phyloP scores from a whole-genome alignment of 768 basidiomycete genomes.

The Boletus vinaceobasis region DNA sequence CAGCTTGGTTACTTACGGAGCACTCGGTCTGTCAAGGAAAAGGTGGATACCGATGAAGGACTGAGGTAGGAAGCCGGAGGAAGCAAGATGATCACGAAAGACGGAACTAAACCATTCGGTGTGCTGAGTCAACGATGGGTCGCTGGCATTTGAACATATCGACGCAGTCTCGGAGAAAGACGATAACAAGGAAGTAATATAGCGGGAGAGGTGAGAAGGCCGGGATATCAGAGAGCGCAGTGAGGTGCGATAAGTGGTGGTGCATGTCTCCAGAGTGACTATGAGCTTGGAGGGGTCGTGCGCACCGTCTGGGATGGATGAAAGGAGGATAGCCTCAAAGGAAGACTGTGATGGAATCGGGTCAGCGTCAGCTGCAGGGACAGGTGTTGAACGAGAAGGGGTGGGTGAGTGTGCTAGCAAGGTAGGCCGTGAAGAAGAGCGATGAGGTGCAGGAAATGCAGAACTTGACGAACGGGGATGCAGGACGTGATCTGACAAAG shows the following conservation, averaged over 20 bases:
- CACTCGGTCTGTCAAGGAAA: constrained; percentile 77
- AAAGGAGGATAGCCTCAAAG: constrained; percentile 67
- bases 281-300: constrained; percentile 61
- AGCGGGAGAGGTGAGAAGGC: constrained; percentile 62
- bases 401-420: constrained; percentile 28
- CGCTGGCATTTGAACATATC: constrained; percentile 51
- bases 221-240: constrained; percentile 65
- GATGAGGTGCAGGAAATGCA: constrained; percentile 26
- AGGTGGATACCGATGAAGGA: constrained; percentile 54
- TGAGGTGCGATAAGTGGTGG: constrained; percentile 61
- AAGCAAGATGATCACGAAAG: constrained; percentile 61
- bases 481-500: constrained; percentile 21
- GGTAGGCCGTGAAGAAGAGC: constrained; percentile 36
- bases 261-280: constrained; percentile 72
- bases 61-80: constrained; percentile 51
- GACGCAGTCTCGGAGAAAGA: constrained; percentile 50
- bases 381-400: constrained; percentile 45
- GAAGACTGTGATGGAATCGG: constrained; percentile 47
- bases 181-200: constrained; percentile 45
- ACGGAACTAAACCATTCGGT: constrained; percentile 41
- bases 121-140: constrained; percentile 22
- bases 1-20: constrained; percentile 55
- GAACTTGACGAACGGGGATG: constrained; percentile 35
- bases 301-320: constrained; percentile 45
- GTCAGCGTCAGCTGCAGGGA: constrained; percentile 45